These are phyloP conservation scores for Beauveria rudraprayagi DNA, from an alignment of 2,329 filamentous ascomycete genomes.

Conservation along the genomic window DNA sequence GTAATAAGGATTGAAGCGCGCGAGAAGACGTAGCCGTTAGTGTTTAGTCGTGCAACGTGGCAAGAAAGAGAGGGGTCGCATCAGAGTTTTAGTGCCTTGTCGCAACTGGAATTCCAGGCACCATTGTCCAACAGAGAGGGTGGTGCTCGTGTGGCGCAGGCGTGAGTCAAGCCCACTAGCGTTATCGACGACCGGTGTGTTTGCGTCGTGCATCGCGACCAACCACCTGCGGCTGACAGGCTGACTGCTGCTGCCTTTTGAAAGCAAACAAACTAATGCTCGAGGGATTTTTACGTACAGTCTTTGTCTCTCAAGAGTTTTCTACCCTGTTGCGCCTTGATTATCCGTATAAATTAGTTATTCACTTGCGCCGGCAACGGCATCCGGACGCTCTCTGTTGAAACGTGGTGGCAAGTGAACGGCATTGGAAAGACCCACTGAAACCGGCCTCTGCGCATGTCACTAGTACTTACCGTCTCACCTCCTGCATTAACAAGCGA, in stretches of 20 bases:
- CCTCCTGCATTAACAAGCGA: background rate
- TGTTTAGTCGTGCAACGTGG: background rate
- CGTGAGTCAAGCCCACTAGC: background rate
- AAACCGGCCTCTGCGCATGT: conserved; percentile 5
- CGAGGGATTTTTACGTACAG: too few relatives aligned
- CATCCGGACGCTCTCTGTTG: too few relatives aligned
- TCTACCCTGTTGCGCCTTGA: background rate
- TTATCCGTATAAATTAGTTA: too few relatives aligned
- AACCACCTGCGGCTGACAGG: background rate
- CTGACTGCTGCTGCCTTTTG: background rate
- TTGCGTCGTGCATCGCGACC: background rate
- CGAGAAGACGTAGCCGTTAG: background rate
- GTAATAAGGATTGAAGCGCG: background rate
- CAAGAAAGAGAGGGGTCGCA: background rate
- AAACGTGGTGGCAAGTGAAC: background rate
- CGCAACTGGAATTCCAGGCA: background rate
- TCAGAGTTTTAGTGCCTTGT: background rate
- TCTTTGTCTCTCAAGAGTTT: too few relatives aligned
- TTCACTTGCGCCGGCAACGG: too few relatives aligned
- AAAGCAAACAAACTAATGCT: background rate
- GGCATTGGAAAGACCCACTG: background rate
- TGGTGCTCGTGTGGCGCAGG: background rate
- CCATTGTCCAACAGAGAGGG: background rate
- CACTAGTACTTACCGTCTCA: background rate
- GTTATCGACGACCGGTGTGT: background rate